Percentiles rank a stretch among this genome's conserved stretches.
These are phyloP conservation scores for Malus sylvestris DNA, from an alignment of 306 rosid species.

Conservation along the genomic window DNA sequence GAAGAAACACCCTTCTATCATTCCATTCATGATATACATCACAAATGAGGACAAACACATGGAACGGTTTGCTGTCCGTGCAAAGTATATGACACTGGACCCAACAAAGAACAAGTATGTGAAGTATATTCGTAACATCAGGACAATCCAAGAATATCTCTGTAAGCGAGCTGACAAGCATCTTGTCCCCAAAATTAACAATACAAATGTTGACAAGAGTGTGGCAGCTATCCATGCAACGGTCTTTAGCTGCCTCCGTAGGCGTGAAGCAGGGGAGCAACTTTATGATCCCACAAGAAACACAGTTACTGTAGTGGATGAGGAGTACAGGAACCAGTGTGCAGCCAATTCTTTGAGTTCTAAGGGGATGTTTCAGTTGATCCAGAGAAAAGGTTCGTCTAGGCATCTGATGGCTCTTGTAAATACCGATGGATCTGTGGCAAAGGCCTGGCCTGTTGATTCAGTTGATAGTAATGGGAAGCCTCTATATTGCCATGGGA, in stretches of 20 bases:
- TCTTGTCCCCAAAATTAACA: constrained; percentile 95
- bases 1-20: constrained; percentile 93
- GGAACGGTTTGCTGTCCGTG: constrained; percentile 98
- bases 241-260: constrained; percentile 87
- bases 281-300: constrained; percentile 69
- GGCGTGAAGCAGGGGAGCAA: constrained; percentile 80
- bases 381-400: constrained; percentile 87
- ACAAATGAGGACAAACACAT: constrained; percentile 89
- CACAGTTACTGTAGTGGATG: constrained; percentile 72
- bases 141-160: constrained; percentile 94
- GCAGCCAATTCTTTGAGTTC: constrained; percentile 83
- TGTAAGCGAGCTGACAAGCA: constrained; percentile 96
- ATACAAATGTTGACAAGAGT: constrained; percentile 95
- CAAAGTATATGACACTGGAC: constrained; percentile 93
- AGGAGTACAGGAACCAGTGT: constrained; percentile 89
- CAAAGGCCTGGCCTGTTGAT: constrained; percentile 95
- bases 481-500: constrained; percentile 44
- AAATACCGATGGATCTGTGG: constrained; percentile 88
- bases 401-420: constrained; percentile 86
- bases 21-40: constrained; percentile 92
- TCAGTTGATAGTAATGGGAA: constrained; percentile 62
- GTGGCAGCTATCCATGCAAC: constrained; percentile 98
- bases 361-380: constrained; percentile 93
- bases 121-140: constrained; percentile 87
- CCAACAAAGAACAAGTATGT: constrained; percentile 95